Evolutionary conservation across 1,284 basidiomycete species (phyloP).

Genomic region (Malassezia restricta): DNA sequence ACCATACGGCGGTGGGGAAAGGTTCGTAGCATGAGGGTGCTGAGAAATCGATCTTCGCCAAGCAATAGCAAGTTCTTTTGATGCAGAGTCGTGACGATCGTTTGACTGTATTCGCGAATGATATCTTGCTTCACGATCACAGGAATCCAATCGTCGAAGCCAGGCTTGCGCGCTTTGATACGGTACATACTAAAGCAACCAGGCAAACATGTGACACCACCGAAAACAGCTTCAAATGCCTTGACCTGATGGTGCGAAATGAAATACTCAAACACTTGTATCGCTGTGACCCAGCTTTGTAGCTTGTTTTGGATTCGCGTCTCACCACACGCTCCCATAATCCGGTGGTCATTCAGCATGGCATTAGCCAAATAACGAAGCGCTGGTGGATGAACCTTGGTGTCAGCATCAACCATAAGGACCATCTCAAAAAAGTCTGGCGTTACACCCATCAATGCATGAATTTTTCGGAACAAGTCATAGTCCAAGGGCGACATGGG

Average conservation of each 20-base stretch:
- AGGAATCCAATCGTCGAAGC: conserved; percentile 90
- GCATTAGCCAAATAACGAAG: conserved; percentile 52
- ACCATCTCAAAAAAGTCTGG: conserved; percentile 97
- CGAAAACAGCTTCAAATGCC: conserved; percentile 96
- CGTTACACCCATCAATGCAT: conserved; percentile 94
- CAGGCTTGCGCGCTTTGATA: conserved; percentile 71
- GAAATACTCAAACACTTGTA: conserved; percentile 98
- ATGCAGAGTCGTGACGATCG: conserved; percentile 81
- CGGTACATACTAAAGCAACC: conserved; percentile 99
- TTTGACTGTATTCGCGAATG: conserved; percentile 90
- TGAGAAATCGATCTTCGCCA: conserved; percentile 96
- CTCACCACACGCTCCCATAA: conserved; percentile 98
- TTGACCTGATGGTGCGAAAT: conserved; percentile 97
- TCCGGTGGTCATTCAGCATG: conserved; percentile 95
- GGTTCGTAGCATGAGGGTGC: conserved; percentile 57
- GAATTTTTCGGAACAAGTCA: conserved; percentile 92
- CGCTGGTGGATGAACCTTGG: conserved; percentile 37
- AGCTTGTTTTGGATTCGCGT: conserved; percentile 92
- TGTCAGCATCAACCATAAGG: conserved; percentile 98
- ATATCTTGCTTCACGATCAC: conserved; percentile 95
- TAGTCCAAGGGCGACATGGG: conserved; percentile 95
- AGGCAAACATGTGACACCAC: conserved; percentile 95
- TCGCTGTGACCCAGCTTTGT: conserved; percentile 91
- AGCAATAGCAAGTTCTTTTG: conserved; percentile 94
- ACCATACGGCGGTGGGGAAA: conserved; percentile 96